Evolutionary conservation across 2,329 filamentous ascomycete species (phyloP), one percentile per base, ranked within the genome.

Genomic region (Scedosporium apiospermum): DNA sequence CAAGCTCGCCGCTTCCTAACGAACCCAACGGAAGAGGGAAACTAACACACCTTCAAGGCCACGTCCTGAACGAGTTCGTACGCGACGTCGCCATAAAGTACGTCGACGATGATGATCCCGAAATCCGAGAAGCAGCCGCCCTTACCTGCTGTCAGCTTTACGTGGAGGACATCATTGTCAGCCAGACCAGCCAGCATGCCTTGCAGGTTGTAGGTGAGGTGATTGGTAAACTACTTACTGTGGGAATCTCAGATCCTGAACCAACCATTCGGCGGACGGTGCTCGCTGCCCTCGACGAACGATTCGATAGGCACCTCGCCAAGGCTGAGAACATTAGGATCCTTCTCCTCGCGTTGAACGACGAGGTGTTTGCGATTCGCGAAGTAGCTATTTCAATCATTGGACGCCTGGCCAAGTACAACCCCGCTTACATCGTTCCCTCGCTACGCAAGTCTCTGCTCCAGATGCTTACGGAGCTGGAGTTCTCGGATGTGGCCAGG

Each of bases 71-170:
- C 69, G 96, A 99, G 72, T 99, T 99, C 68, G 95, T 99, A 30
- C 90, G 95, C 26, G 95, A 99, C 71, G 95, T 99, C 59, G 95
- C 96, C 3, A 96, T 99, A 71, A 95, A 93, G 73, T 99, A 97
- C 69, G 93, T 99, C 51, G 93, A 99, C 68, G 95, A 96, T 66
- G 93, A 98, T 68, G 96, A 96, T 69, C 83, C 91, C 0, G 90
- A 96, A 66, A 97, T 96, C 60, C 87, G 95, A 64, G 93, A 96
- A 74, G 95, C 95, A 16, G 93, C 95, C 2, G 93, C 95, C 16
- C 80, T 99, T 65, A 99, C 96, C 4, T 98, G 95, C 75, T 99
- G 96, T 71, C 96, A 99, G 73, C 84, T 99, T 57, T 98, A 98
- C 71, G 90, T 98, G 57, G 88, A 91, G 68, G 96, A 99, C 72